Conservation (phyloP, 176 grass and related monocot species). For the Urochloa ruziziensis region DNA sequence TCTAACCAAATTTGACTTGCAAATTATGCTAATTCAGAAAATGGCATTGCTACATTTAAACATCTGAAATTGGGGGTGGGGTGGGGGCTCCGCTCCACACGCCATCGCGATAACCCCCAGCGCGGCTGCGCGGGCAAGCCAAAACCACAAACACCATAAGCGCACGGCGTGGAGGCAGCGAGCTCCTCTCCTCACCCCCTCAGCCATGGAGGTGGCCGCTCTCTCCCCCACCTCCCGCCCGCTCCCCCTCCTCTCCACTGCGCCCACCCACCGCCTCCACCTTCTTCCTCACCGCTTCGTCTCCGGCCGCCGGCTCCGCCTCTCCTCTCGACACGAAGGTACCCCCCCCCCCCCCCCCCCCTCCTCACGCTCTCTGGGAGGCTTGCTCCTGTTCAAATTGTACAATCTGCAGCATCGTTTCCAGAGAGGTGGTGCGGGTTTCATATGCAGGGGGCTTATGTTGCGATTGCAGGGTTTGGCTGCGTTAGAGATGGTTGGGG, state of each 20-base stretch:
- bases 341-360: neutral
- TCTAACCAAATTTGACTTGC: too few relatives aligned
- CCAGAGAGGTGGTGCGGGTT: neutral
- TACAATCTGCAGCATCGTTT: neutral
- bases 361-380: neutral
- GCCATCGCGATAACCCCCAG: constrained; percentile 28
- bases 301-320: neutral
- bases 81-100: neutral
- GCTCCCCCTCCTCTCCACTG: constrained; percentile 39
- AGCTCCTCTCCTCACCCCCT: neutral
- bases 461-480: constrained; percentile 11
- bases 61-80: too few relatives aligned
- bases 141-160: constrained; percentile 36
- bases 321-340: constrained; percentile 21
- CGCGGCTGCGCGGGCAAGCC: constrained; percentile 20
- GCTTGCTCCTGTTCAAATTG: neutral
- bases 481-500: constrained; percentile 3
- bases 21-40: too few relatives aligned
- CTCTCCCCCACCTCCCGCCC: constrained; percentile 22
- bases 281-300: neutral
- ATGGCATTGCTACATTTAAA: too few relatives aligned
- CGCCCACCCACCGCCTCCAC: neutral
- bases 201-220: constrained; percentile 48
- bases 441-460: neutral
- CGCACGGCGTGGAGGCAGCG: neutral